Evolutionary conservation across 805 yeast genomes (phyloP), one percentile per base, ranked within the genome.

Genomic region (Lachancea fermentati): DNA sequence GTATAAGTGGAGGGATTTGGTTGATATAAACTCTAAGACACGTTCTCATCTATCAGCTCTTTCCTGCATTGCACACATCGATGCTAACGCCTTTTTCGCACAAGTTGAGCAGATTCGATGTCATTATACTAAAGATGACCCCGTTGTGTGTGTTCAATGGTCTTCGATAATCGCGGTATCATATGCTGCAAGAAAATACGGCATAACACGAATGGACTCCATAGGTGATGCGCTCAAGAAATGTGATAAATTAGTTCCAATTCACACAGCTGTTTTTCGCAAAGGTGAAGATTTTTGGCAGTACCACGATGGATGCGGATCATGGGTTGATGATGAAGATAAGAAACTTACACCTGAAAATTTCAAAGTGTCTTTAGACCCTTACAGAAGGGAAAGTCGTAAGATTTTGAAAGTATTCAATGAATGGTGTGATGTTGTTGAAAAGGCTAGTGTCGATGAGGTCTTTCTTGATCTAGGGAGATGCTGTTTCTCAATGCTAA

Each of bases 101-200:
- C 98, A 93, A 57, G 93, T 82, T 22, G 97, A 93, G 54, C 91
- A 83, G 49, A 67, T 85, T 4, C 64, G 96, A 31, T 69, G 86
- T 13, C 81, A 81, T 0, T 63, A 82, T 12, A 62, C 79, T 1
- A 67, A 66, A 2, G 76, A 78, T 2, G 89, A 79, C 46, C 97
- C 98, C 0, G 82, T 93, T 2, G 97, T 88, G 0, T 89, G 97
- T 58, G 86, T 87, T 4, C 98, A 93, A 55, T 93, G 98, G 98
- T 70, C 73, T 35, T 72, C 89, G 0, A 65, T 93, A 2, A 91
- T 93, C 43, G 98, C 98, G 0, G 94, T 93, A 0, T 78, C 85
- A 2, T 86, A 86, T 60, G 85, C 96, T 0, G 97, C 98, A 0
- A 68, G 97, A 30, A 77, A 79, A 40, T 88, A 57, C 57, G 96